Percentiles rank a stretch among this genome's conserved stretches.
Conservation (phyloP, 2,329 filamentous ascomycete species). For the Ophiosphaerella korrae region DNA sequence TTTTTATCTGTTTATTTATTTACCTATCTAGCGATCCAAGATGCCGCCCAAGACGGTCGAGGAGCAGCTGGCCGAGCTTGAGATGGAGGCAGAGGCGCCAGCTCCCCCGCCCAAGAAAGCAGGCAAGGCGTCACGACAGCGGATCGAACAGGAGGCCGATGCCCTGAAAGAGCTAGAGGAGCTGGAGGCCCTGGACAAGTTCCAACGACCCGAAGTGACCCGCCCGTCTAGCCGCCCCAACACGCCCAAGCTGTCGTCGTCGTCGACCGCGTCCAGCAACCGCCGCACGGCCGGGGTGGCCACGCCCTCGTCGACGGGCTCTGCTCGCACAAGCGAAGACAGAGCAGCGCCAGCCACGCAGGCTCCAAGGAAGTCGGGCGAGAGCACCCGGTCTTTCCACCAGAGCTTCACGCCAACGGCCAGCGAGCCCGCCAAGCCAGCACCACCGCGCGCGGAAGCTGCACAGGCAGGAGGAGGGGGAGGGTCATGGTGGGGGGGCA, state of each 20-base stretch:
- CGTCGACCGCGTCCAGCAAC: conserved; percentile 49
- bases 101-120: conserved; percentile 50
- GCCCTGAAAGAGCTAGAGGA: conserved; percentile 87
- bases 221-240: conserved; percentile 71
- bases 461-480: conserved; percentile 46
- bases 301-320: conserved; percentile 48
- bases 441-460: conserved; percentile 58
- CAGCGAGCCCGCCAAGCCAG: conserved; percentile 47
- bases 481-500: conserved; percentile 64
- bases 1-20: neutral
- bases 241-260: conserved; percentile 71
- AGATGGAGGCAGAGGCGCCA: conserved; percentile 40
- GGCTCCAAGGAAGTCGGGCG: conserved; percentile 71
- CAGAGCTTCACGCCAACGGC: conserved; percentile 71
- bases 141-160: conserved; percentile 63
- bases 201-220: conserved; percentile 62
- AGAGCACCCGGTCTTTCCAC: conserved; percentile 74
- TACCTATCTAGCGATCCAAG: neutral
- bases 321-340: conserved; percentile 63
- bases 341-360: conserved; percentile 44
- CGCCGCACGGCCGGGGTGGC: conserved; percentile 38
- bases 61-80: conserved; percentile 55
- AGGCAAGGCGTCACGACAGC: conserved; percentile 51
- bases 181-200: conserved; percentile 58
- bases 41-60: conserved; percentile 51